Percentiles rank a stretch among this genome's conserved stretches.
Evolutionary conservation across 2,329 filamentous ascomycete species (phyloP).

Genomic region (Pseudocercospora musae): DNA sequence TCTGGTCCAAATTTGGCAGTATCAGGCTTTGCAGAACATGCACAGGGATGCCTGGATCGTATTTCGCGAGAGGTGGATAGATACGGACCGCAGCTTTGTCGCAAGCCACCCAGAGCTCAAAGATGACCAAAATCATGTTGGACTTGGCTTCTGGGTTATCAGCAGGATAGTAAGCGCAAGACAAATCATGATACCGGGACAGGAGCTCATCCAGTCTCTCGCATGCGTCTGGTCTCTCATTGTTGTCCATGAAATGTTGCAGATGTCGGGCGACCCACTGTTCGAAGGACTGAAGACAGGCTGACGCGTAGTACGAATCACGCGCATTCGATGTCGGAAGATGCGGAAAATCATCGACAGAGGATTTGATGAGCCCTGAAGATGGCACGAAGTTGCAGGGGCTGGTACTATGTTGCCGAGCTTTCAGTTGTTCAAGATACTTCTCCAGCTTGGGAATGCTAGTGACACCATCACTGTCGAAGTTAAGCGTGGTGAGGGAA

Average conservation of each 20-base stretch:
- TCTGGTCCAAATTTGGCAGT: slow-evolving; percentile 45
- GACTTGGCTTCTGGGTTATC: slow-evolving; percentile 8
- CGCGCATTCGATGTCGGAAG: slow-evolving; percentile 4
- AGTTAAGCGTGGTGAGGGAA: background rate
- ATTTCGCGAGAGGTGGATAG: slow-evolving; percentile 51
- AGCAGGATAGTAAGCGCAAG: background rate
- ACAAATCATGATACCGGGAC: background rate
- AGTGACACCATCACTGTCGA: background rate
- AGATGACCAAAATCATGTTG: slow-evolving; percentile 50
- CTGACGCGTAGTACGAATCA: background rate
- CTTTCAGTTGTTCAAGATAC: background rate
- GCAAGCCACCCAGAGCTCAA: slow-evolving; percentile 58
- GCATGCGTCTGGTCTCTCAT: background rate
- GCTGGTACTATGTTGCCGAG: background rate
- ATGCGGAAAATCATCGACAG: slow-evolving; percentile 10
- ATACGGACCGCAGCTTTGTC: slow-evolving; percentile 46
- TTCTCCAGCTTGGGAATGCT: background rate
- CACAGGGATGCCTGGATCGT: slow-evolving; percentile 51
- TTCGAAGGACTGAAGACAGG: slow-evolving; percentile 10
- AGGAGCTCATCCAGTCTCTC: background rate
- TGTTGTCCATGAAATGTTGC: background rate
- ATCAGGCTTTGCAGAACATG: slow-evolving; percentile 56
- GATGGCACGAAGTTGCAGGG: background rate
- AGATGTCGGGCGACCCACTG: slow-evolving; percentile 5
- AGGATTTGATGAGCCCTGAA: slow-evolving; percentile 4